Evolutionary conservation across 1,284 basidiomycete genomes (phyloP).

Genomic region (Trametes pubescens): DNA sequence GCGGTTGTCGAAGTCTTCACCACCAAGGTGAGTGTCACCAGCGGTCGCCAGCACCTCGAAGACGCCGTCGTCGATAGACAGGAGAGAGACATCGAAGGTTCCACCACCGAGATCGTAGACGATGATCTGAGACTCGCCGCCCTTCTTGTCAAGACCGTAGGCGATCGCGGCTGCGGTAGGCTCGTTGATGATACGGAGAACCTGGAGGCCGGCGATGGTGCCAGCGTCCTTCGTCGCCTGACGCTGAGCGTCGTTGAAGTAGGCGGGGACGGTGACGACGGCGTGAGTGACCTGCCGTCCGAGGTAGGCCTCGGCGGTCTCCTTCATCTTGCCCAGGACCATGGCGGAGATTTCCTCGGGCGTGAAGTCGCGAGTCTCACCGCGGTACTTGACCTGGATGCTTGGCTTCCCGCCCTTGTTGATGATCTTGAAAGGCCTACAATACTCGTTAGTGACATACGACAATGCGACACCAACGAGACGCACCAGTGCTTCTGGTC

Average conservation of each 20-base stretch:
- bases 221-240: conserved; percentile 99
- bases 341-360: conserved; percentile 94
- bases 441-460: not conserved
- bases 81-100: conserved; percentile 92
- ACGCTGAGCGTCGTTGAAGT: conserved; percentile 99
- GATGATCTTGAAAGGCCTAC: conserved; percentile 80
- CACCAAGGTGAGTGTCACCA: conserved; percentile 98
- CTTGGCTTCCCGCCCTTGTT: conserved; percentile 88
- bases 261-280: conserved; percentile 98
- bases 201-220: conserved; percentile 94
- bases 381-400: conserved; percentile 88
- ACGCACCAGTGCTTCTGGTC: conserved; percentile 85
- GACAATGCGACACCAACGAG: conserved; percentile 20
- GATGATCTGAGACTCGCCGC: conserved; percentile 89
- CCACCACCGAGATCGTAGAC: conserved; percentile 93
- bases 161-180: conserved; percentile 98
- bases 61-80: conserved; percentile 97
- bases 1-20: conserved; percentile 99
- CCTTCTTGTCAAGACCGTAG: conserved; percentile 98
- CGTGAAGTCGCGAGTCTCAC: conserved; percentile 85
- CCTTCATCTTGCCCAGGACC: conserved; percentile 98
- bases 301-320: conserved; percentile 98
- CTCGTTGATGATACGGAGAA: conserved; percentile 99
- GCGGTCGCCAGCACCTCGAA: conserved; percentile 98
- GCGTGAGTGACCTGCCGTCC: conserved; percentile 97